Evolutionary conservation across 2,329 filamentous ascomycete genomes (phyloP).

Genomic region (Bimuria novae-zelandiae): DNA sequence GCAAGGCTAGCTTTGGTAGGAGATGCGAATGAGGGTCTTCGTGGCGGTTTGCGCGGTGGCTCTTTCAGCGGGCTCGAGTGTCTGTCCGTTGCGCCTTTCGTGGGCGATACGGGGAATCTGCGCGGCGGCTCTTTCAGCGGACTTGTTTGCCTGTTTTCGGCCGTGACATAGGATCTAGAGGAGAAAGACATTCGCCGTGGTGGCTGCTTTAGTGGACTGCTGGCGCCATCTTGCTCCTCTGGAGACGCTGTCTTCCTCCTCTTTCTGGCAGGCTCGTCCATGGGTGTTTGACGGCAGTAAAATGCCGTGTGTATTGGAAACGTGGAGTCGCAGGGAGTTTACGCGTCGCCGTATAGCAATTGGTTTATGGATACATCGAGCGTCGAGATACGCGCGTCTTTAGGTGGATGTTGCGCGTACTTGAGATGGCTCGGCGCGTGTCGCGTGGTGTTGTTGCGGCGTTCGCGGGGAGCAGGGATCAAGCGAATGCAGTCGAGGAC

Average conservation of each 20-base stretch:
- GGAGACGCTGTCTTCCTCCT: constrained; percentile 41
- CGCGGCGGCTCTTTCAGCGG: constrained; percentile 21
- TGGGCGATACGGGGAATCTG: constrained; percentile 5
- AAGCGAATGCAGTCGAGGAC: constrained; percentile 31
- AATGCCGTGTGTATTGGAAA: not conserved
- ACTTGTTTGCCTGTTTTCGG: constrained; percentile 33
- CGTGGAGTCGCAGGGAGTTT: not conserved
- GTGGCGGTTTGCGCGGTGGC: constrained; percentile 40
- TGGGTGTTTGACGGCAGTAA: constrained; percentile 9
- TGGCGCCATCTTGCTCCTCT: constrained; percentile 18
- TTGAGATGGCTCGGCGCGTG: constrained; percentile 26
- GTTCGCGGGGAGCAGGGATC: constrained; percentile 22
- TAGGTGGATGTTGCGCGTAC: not conserved
- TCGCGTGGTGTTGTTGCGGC: constrained; percentile 26
- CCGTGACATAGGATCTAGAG: constrained; percentile 21
- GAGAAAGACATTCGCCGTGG: constrained; percentile 43
- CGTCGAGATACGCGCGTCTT: not conserved
- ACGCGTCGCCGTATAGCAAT: constrained; percentile 11
- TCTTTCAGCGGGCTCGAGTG: constrained; percentile 34
- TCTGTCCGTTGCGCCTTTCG: constrained; percentile 14
- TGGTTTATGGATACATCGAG: constrained; percentile 10
- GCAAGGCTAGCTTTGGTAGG: constrained; percentile 48
- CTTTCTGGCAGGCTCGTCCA: constrained; percentile 43
- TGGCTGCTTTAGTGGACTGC: constrained; percentile 36
- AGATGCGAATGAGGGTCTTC: constrained; percentile 45